A percentile compares a stretch with the other conserved stretches of the same genome.
These are phyloP conservation scores for Rhodamnia rubescens DNA, from an alignment of 345 rosid species.

Conservation along the genomic window DNA sequence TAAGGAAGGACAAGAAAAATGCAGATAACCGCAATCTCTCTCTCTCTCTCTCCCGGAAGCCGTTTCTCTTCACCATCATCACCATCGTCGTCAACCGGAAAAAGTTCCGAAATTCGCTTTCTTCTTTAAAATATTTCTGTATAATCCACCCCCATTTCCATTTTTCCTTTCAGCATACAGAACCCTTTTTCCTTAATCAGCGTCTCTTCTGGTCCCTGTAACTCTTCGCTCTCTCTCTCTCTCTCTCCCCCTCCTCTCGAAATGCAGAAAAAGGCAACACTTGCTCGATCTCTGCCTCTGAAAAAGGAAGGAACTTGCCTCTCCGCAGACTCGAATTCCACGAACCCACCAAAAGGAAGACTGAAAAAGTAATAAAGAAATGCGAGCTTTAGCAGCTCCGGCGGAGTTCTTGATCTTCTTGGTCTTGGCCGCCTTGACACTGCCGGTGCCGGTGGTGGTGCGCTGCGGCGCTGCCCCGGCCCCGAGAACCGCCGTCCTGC, in stretches of 20 bases:
- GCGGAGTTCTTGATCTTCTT: conserved; percentile 3
- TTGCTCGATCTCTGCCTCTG: not conserved
- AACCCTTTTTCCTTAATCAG: not conserved
- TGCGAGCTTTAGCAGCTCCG: not conserved
- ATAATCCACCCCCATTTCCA: not conserved
- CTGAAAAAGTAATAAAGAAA: not conserved
- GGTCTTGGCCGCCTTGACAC: conserved; percentile 7
- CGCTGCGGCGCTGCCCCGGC: conserved; percentile 2
- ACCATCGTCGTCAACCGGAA: not conserved
- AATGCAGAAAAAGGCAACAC: not conserved
- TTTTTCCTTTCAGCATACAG: not conserved
- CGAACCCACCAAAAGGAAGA: not conserved
- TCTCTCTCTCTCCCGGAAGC: not conserved
- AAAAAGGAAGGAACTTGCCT: not conserved
- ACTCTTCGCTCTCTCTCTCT: not conserved
- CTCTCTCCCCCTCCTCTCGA: not conserved
- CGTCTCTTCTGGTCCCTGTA: not conserved
- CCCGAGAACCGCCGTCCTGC: conserved; percentile 21
- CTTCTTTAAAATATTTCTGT: not conserved
- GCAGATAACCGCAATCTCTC: not conserved
- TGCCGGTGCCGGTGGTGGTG: conserved; percentile 13
- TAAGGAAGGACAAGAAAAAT: not conserved
- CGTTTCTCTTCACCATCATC: not conserved
- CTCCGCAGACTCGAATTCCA: not conserved
- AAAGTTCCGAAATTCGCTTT: not conserved